Evolutionary conservation across 2,329 filamentous ascomycete genomes (phyloP), one percentile per base, ranked within the genome.

Genomic region (Aspergillus amoenus): DNA sequence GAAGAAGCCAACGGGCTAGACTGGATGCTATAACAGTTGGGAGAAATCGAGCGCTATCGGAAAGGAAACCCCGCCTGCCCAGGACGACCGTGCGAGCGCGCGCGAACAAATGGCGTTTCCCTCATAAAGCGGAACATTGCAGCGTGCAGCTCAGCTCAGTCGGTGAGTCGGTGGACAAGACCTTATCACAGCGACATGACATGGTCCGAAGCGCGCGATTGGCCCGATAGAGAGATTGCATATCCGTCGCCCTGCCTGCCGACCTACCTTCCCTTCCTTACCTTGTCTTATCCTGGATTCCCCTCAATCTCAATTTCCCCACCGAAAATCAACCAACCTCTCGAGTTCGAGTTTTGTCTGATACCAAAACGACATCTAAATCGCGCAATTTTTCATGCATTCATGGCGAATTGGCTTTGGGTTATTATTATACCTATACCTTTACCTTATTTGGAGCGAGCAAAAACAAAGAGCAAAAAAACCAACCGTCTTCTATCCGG

Each of bases 1-100:
- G 94, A 99, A 76, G 89, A 93, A 66, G 91, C 92, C 32, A 97
- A 97, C 71, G 93, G 93, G 5, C 78, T 94, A 69, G 91, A 89
- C 15, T 99, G 94, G 94, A 97, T 97, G 93, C 62, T 77, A 52
- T 77, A 58, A 68, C 61, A 57, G 61, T 8, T 2, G 27, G 21
- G 49, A 6, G n/a, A 45, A 52, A 39, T 44, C 15, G 32, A 52
- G 30, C 32, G 39, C 39, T 45, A 32, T 32, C 40, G 18, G 27
- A 30, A 32, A 40, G 44, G 44, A 22, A 27, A n/a, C 11, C 13
- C n/a, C 22, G 42, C 46, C 32, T 30, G 27, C 27, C 17, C 43
- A 45, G 43, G 41, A 34, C 22, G 34, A 47, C 18, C 24, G 22
- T 48, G 21, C 34, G 21, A 11, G 27, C 27, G 27, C 27, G 27